Base-by-base conservation (phyloP, 179 eudicot species). In the Patellifolia procumbens region DNA sequence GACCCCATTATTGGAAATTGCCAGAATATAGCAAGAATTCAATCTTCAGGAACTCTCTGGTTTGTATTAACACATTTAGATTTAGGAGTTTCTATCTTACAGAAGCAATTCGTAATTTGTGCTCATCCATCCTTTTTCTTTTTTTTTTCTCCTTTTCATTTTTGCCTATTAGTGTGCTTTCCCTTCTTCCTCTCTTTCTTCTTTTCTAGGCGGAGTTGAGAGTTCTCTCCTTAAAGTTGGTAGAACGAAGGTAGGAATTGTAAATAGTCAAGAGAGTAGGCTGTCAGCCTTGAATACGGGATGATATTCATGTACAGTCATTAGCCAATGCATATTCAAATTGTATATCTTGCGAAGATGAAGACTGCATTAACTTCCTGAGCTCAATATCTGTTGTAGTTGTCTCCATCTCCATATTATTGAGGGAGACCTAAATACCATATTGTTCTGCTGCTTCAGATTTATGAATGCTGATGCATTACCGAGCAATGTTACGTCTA, bases 221-320 rank as follows among this genome's bases (percentile, higher is more conserved):
- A 39, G 43, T 39, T 39, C 83, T 73, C 81, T 56, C 59, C 67
- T 28, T 53, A 60, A 68, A 24, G 78, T 52, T 46, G 16, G 73
- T n/a, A 78, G 74, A n/a, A n/a, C n/a, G n/a, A 62, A 53, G 75
- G 70, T 74, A 76, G 85, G 79, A 82, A 58, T 63, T 82, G 85
- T 82, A 82, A 59, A 82, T 82, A 78, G 28, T 68, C 35, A 42
- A 20, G 70, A 67, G 72, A 74, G 70, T 70, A 79, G 79, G 82
- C 67, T 8, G 16, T 59, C 71, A 70, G 74, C 79, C 66, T 78
- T 56, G 45, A 74, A 49, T 62, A 53, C 78, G 69, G 76, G 81
- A 74, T 53, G 76, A 68, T 75, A 70, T 64, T 81, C 73, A 62
- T 82, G 84, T 81, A 78, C 68, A 82, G 78, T 70, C 68, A 70